phyloP scores from a whole-genome alignment of 1,284 basidiomycete species.

The Entoloma clypeatum region DNA sequence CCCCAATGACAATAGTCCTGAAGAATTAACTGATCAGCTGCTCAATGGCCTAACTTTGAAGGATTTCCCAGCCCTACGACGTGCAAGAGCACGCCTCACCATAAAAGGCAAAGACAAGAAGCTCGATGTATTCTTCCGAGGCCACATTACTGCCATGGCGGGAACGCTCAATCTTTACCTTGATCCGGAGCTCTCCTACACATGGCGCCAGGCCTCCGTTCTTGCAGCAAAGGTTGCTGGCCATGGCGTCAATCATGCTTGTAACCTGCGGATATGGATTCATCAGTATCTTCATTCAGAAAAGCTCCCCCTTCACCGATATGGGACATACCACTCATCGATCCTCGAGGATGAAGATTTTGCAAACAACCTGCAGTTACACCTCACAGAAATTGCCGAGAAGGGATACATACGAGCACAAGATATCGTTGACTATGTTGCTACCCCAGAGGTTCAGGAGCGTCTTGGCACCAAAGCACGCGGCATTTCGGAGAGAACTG shows the following conservation, averaged over 20 bases:
- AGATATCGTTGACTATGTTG: slow-evolving; percentile 10
- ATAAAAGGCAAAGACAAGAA: slow-evolving; percentile 12
- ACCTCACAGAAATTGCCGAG: slow-evolving; percentile 6
- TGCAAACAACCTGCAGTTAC: slow-evolving; percentile 16
- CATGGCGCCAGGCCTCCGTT: slow-evolving; percentile 4
- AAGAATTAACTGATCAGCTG: too few relatives aligned
- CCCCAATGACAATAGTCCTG: too few relatives aligned
- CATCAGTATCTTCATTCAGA: slow-evolving; percentile 1
- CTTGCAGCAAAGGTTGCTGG: not conserved
- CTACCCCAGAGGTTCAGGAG: not conserved
- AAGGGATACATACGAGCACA: slow-evolving; percentile 4
- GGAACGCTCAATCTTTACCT: slow-evolving; percentile 15
- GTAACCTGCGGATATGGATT: slow-evolving; percentile 6
- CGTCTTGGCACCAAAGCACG: slow-evolving; percentile 10
- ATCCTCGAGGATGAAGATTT: slow-evolving; percentile 24
- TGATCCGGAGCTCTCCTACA: slow-evolving; percentile 10
- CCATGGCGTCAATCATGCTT: slow-evolving; percentile 4
- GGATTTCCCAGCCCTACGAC: slow-evolving; percentile 4
- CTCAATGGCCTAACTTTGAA: too few relatives aligned
- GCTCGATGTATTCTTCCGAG: slow-evolving; percentile 12
- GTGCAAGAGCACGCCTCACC: slow-evolving; percentile 5
- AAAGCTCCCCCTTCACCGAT: slow-evolving; percentile 7
- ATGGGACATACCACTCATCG: slow-evolving; percentile 13
- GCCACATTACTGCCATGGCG: slow-evolving; percentile 13
- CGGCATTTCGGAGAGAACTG: slow-evolving; percentile 5